Evolutionary conservation across 768 basidiomycete genomes (phyloP).

Genomic region (Clitopilus passeckerianus): DNA sequence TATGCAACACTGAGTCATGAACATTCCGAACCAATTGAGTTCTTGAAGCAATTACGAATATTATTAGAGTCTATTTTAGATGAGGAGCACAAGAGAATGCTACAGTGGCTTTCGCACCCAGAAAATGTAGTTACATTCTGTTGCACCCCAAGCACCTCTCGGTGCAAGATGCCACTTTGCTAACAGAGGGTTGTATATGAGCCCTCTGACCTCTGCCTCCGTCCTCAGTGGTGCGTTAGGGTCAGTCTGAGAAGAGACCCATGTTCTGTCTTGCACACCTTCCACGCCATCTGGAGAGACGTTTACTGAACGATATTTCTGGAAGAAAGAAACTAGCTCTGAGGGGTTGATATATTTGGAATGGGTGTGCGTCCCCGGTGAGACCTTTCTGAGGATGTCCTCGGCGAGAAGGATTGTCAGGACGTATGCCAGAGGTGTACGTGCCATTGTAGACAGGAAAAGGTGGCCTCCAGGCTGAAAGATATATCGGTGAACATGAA

Average conservation of each 20-base stretch:
- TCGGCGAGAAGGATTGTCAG: conserved; percentile 70
- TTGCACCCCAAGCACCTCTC: conserved; percentile 46
- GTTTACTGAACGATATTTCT: conserved; percentile 35
- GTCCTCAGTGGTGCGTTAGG: conserved; percentile 48
- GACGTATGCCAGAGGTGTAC: conserved; percentile 49
- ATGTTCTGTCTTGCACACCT: conserved; percentile 17
- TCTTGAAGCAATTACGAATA: too few species aligned
- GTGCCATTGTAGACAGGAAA: conserved; percentile 92
- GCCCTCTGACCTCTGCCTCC: conserved; percentile 77
- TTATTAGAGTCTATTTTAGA: too few species aligned
- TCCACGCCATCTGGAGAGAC: conserved; percentile 2
- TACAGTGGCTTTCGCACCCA: conserved; percentile 71
- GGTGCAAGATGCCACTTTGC: conserved; percentile 70
- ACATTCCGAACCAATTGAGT: not conserved
- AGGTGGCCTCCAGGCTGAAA: conserved; percentile 90
- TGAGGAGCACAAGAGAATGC: not conserved
- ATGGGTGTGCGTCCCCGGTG: conserved; percentile 87
- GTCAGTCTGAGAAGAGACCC: conserved; percentile 51
- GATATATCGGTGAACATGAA: not conserved
- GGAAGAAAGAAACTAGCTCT: conserved; percentile 84
- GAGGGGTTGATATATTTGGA: conserved; percentile 84
- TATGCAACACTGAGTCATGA: not conserved
- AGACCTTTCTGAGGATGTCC: conserved; percentile 71
- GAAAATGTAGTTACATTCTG: conserved; percentile 76
- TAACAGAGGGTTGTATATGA: conserved; percentile 69